Evolutionary conservation across 805 yeast species (phyloP), one percentile per base, ranked within the genome.

Genomic region (Spathaspora hagerdaliae): DNA sequence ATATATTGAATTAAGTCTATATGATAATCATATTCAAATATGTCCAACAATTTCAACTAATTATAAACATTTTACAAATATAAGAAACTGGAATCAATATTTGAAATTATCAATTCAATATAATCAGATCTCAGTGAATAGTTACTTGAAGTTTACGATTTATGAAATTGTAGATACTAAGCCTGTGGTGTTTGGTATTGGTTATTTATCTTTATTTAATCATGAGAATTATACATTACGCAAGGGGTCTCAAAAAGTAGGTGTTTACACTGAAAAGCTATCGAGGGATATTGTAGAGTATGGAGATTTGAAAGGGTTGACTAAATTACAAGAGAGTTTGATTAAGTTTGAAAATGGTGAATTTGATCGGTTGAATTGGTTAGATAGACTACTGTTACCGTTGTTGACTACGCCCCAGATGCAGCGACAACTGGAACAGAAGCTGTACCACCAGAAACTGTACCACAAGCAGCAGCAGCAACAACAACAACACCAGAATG

Each of bases 291-390:
- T 35, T 5, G 51, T 58, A 5, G 54, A 56, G 15, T 58, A 60
- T 41, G 57, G 58, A 19, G 54, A 55, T 13, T 42, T 55, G 3
- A 37, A 51, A 5, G 57, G 57, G 8, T 45, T 60, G 27, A 63
- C 59, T 4, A 56, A 70, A 6, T 57, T 79, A 14, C 89, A 85
- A 51, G 61, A 60, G 40, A 67, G 75, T 41, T 67, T 86, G 36
- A 82, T 85, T 51, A 66, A 64, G 41, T 86, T 82, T 56, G 90
- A 85, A 55, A 73, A 77, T 49, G 90, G 90, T 1, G 91, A 86
- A 26, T 68, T 80, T 26, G 65, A 75, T 5, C 63, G 77, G 6
- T 62, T 79, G 1, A 79, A 76, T 41, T 91, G 97, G 97, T 69
- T 90, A 8, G 96, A 89, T 56, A 72, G 78, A 38, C 54, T 86